A percentile compares a stretch with the other conserved stretches of the same genome.
phyloP scores from a whole-genome alignment of 179 eudicot species.

The Actinidia arguta region DNA sequence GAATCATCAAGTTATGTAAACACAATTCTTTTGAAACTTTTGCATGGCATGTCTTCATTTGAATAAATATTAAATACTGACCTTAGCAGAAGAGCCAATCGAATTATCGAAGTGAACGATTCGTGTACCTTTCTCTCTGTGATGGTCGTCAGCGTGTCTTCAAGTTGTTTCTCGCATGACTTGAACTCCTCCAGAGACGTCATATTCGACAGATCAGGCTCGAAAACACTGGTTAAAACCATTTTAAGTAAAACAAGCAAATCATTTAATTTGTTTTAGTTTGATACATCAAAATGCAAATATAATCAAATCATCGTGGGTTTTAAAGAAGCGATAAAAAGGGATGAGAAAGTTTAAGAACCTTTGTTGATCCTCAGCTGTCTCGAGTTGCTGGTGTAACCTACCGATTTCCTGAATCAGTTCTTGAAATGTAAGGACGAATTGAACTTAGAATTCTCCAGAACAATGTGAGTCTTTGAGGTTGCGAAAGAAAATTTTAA shows the following conservation, averaged over 20 bases:
- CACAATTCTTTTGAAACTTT: too few species aligned
- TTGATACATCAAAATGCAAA: too few species aligned
- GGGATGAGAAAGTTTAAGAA: slow-evolving; percentile 1
- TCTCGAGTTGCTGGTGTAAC: slow-evolving; percentile 53
- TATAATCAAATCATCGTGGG: neutral
- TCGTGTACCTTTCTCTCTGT: slow-evolving; percentile 71
- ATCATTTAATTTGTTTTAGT: too few species aligned
- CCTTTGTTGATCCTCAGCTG: slow-evolving; percentile 58
- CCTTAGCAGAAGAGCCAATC: too few species aligned
- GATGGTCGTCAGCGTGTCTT: slow-evolving; percentile 48
- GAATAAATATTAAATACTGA: too few species aligned
- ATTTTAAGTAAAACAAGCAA: too few species aligned
- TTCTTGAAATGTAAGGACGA: slow-evolving; percentile 35
- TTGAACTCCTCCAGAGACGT: too few species aligned
- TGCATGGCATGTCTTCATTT: neutral
- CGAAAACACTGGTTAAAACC: slow-evolving; percentile 28
- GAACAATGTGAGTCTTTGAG: neutral
- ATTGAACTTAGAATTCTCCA: neutral
- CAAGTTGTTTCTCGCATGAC: slow-evolving; percentile 41
- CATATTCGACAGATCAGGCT: slow-evolving; percentile 54
- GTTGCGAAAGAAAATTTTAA: neutral
- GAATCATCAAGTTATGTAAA: neutral
- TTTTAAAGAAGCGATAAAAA: too few species aligned
- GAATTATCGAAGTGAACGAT: too few species aligned
- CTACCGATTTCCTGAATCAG: slow-evolving; percentile 53